Evolutionary conservation across 768 basidiomycete species (phyloP).

Genomic region (Termitomyces sp.): DNA sequence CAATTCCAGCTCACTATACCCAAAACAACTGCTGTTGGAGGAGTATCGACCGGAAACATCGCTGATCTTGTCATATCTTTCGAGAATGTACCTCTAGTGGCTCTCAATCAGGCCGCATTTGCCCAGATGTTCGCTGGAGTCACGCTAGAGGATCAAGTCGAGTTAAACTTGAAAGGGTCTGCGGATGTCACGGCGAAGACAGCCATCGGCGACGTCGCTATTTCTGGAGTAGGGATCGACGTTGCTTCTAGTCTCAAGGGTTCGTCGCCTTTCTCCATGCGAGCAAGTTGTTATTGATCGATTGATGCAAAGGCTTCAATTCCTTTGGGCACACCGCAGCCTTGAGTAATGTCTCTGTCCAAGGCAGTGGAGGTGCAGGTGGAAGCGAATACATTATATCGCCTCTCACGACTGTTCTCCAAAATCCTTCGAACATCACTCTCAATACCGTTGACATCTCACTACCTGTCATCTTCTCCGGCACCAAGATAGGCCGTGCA

Average conservation of each 20-base stretch:
- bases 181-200: slow-evolving; percentile 57
- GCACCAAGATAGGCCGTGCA: slow-evolving; percentile 52
- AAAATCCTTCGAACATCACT: slow-evolving; percentile 67
- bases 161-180: slow-evolving; percentile 47
- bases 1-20: slow-evolving; percentile 44
- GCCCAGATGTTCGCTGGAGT: slow-evolving; percentile 51
- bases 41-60: slow-evolving; percentile 66
- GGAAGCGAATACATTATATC: slow-evolving; percentile 53
- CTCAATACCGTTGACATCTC: slow-evolving; percentile 51
- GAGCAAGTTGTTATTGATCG: neutral
- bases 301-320: slow-evolving; percentile 41
- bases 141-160: slow-evolving; percentile 38
- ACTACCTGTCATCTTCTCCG: slow-evolving; percentile 53
- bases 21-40: slow-evolving; percentile 40
- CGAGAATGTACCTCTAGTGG: slow-evolving; percentile 46
- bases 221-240: slow-evolving; percentile 57
- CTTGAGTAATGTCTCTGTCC: slow-evolving; percentile 52
- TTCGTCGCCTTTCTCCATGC: slow-evolving; percentile 12
- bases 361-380: slow-evolving; percentile 60
- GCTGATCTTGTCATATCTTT: slow-evolving; percentile 55
- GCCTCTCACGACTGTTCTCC: slow-evolving; percentile 49
- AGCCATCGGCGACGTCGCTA: slow-evolving; percentile 59
- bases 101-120: slow-evolving; percentile 52
- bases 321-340: slow-evolving; percentile 48
- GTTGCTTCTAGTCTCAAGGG: slow-evolving; percentile 53